Evolutionary conservation across 2,329 filamentous ascomycete genomes (phyloP).

Genomic region (Thielaviopsis euricoi): DNA sequence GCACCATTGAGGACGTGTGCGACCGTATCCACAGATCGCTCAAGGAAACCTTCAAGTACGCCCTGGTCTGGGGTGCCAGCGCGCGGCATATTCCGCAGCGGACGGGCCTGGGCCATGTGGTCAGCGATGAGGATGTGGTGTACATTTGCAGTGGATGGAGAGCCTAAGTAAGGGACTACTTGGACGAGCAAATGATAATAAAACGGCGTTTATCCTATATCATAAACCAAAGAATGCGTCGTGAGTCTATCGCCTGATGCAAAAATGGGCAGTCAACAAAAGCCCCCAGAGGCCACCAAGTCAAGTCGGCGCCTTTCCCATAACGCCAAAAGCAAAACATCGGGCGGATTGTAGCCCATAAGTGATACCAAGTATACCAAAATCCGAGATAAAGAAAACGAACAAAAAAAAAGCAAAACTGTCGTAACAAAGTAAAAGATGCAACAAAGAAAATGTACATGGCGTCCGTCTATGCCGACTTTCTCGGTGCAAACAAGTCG

Average conservation of each 20-base stretch:
- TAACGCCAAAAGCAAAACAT: no score
- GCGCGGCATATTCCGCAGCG: slow-evolving; percentile 88
- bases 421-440: slow-evolving; percentile 3
- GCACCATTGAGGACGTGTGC: slow-evolving; percentile 91
- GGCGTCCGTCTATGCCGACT: slow-evolving; percentile 13
- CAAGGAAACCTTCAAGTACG: slow-evolving; percentile 99
- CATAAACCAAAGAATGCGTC: not conserved
- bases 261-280: no score
- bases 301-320: no score
- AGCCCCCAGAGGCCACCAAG: no score
- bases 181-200: not conserved
- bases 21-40: slow-evolving; percentile 84
- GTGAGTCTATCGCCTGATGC: no score
- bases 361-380: slow-evolving; percentile 1
- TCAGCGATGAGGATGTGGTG: slow-evolving; percentile 54
- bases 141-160: slow-evolving; percentile 50
- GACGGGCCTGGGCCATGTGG: slow-evolving; percentile 69
- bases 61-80: slow-evolving; percentile 92
- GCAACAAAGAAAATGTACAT: no score
- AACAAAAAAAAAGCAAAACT: slow-evolving; percentile 4
- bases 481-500: slow-evolving; percentile 21
- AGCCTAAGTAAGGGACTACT: slow-evolving; percentile 26
- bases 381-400: not conserved
- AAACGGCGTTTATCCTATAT: no score
- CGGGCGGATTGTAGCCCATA: not conserved